Evolutionary conservation across 208 protist species (phyloP).

Genomic region (Trichomonas gallinae): DNA sequence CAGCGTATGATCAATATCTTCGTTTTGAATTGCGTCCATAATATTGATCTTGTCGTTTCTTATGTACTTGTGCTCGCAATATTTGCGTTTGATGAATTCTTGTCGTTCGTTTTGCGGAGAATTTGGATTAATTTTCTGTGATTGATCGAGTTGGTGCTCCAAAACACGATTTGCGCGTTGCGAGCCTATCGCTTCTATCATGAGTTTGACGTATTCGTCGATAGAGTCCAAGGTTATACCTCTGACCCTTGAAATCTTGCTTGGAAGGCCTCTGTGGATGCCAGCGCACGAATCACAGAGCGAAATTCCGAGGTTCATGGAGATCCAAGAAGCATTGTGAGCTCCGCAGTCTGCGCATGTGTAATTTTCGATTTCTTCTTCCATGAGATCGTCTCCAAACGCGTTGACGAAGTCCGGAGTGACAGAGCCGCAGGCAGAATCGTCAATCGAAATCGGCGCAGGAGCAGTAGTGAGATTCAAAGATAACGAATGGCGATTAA

Average conservation of each 20-base stretch:
- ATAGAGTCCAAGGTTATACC: constrained; percentile 36
- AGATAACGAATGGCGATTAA: background rate
- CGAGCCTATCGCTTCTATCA: background rate
- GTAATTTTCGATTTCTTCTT: background rate
- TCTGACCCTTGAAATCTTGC: constrained; percentile 36
- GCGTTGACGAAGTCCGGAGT: background rate
- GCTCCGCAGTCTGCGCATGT: constrained; percentile 32
- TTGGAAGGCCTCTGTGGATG: constrained; percentile 36
- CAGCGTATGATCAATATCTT: background rate
- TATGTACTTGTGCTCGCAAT: background rate
- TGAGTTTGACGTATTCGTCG: background rate
- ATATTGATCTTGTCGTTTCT: background rate
- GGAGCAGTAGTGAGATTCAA: no score
- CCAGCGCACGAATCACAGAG: constrained; percentile 42
- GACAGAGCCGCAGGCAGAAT: no score
- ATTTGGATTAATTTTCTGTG: background rate
- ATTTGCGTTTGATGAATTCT: background rate
- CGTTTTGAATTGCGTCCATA: background rate
- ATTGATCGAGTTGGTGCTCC: background rate
- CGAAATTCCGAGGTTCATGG: constrained; percentile 38
- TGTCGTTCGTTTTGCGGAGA: background rate
- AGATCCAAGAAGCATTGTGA: constrained; percentile 39
- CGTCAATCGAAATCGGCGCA: background rate
- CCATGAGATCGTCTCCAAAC: background rate
- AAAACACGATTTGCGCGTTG: background rate